Evolutionary conservation across 768 basidiomycete species (phyloP), one percentile per base, ranked within the genome.

Genomic region (Russula lepida): DNA sequence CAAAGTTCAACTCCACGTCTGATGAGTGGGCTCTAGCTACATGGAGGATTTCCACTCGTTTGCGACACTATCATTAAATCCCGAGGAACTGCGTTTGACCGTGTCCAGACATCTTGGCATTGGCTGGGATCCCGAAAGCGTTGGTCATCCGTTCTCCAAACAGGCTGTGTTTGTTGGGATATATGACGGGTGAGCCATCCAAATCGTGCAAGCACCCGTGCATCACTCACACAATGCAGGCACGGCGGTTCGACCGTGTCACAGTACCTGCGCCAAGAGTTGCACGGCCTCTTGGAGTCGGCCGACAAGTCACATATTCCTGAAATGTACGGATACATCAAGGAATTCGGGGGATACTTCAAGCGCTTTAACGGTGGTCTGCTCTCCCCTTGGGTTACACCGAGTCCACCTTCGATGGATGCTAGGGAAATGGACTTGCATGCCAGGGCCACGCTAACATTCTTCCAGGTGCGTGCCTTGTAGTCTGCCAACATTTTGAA

Each of bases 181-280:
- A 59, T 97, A 93, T 71, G 94, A 97, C 60, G 94, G 94, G 90
- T 90, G 67, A 59, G 58, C 80, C 54, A 32, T 35, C n/a, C 47
- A 30, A 23, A n/a, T 32, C 53, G 8, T 50, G 59, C 30, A 48
- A 17, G 52, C 44, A 41, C 25, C 23, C n/a, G 9, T 54, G 12
- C 6, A 17, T 28, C 7, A 30, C 25, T 58, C 61, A 60, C 64
- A 50, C 43, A 47, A n/a, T 30, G n/a, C 60, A 93, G 91, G 8
- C 94, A 97, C 69, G 94, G 94, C 7, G 94, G 94, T 9, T 86
- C 86, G n/a, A 86, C 86, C 11, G 92, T 95, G 19, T 88, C 93
- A 2, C 84, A 90, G 62, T 94, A 85, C 71, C 77, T 94, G 32
- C 84, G 88, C 21, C 86, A 94, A 65, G 87, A 95, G 71, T 74